These are phyloP conservation scores for Fusarium pininemorale DNA, from an alignment of 2,329 filamentous ascomycete genomes.

Conservation along the genomic window DNA sequence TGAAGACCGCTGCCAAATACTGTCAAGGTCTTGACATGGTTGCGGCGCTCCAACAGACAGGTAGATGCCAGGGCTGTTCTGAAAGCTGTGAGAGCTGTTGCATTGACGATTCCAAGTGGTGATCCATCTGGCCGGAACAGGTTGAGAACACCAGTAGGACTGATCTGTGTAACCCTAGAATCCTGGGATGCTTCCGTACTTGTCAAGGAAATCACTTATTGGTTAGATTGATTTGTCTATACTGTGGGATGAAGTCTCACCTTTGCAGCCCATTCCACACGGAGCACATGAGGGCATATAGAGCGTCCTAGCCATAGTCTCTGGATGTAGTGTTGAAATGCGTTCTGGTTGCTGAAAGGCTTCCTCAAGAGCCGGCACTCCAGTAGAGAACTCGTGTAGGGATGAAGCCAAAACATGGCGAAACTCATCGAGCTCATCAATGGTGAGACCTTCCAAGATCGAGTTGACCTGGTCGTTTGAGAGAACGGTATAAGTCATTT, in stretches of 20 bases:
- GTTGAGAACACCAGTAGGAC: constrained; percentile 73
- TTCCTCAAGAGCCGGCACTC: constrained; percentile 54
- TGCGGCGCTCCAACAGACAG: constrained; percentile 71
- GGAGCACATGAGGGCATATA: constrained; percentile 79
- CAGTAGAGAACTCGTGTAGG: constrained; percentile 70
- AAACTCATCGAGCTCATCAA: constrained; percentile 63
- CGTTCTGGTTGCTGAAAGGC: constrained; percentile 66
- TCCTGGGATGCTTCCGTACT: constrained; percentile 49
- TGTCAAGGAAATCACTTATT: constrained; percentile 70
- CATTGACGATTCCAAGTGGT: constrained; percentile 75
- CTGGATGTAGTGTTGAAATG: constrained; percentile 57
- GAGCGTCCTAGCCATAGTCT: constrained; percentile 67
- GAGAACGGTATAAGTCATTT: constrained; percentile 67
- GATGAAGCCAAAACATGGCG: constrained; percentile 59
- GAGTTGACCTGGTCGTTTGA: constrained; percentile 64
- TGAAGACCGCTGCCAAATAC: constrained; percentile 91
- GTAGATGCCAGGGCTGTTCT: constrained; percentile 79
- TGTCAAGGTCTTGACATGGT: constrained; percentile 76
- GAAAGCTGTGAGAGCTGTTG: constrained; percentile 80
- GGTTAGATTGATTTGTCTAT: neutral
- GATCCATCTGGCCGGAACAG: constrained; percentile 71
- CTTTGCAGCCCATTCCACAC: constrained; percentile 74
- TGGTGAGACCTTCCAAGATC: constrained; percentile 63
- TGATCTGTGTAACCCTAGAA: constrained; percentile 48
- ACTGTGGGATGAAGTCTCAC: constrained; percentile 45